Evolutionary conservation across 2,329 filamentous ascomycete species (phyloP).

Genomic region (Fusarium sp.): DNA sequence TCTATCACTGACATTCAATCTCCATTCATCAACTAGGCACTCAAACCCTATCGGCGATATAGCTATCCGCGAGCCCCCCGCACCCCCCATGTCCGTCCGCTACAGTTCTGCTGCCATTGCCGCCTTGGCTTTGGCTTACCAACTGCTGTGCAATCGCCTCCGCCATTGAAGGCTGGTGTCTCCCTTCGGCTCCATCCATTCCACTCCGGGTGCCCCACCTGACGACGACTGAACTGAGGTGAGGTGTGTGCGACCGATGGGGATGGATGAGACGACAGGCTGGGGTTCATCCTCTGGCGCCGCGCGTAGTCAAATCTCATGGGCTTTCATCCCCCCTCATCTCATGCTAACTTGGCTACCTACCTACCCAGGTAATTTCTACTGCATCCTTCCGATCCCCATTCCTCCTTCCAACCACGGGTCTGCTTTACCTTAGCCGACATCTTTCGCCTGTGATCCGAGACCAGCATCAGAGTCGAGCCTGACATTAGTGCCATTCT

Average conservation of each 20-base stretch:
- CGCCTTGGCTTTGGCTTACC: not conserved
- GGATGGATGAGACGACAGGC: slow-evolving; percentile 14
- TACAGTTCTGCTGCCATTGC: not conserved
- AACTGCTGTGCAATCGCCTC: slow-evolving; percentile 15
- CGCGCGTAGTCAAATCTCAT: slow-evolving; percentile 2
- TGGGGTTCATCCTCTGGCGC: slow-evolving; percentile 17
- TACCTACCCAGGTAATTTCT: not conserved
- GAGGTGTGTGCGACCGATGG: slow-evolving; percentile 18
- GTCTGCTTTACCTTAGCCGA: not conserved
- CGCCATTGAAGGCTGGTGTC: slow-evolving; percentile 11
- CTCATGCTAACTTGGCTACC: not conserved
- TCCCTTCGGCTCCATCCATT: slow-evolving; percentile 12
- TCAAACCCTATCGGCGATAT: not conserved
- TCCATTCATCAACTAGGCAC: not conserved
- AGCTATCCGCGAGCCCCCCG: not conserved
- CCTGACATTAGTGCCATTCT: slow-evolving; percentile 8
- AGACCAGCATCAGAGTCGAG: not conserved
- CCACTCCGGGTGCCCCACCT: slow-evolving; percentile 31
- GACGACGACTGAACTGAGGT: slow-evolving; percentile 21
- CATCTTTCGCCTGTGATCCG: not conserved
- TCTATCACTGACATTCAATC: not conserved
- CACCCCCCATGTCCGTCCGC: not conserved
- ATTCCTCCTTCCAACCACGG: not conserved
- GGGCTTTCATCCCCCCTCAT: not conserved
- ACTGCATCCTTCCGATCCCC: slow-evolving; percentile 4